phyloP scores from a whole-genome alignment of 2,329 filamentous ascomycete species.

The Paecilomyces variotii region DNA sequence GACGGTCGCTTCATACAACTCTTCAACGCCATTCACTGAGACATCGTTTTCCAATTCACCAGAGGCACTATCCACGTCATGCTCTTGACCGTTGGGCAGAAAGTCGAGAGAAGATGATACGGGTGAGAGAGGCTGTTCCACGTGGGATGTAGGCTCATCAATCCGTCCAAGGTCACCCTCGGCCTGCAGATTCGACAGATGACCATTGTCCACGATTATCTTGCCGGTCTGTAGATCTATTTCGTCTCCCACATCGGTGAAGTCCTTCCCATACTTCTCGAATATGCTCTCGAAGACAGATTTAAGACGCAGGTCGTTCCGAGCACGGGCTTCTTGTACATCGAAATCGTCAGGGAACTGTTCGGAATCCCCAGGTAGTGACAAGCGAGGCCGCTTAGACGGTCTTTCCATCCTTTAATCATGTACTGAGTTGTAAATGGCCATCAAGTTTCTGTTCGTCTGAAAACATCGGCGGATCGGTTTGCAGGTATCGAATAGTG shows the following conservation, averaged over 20 bases:
- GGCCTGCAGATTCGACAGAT: constrained; percentile 58
- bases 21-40: not conserved
- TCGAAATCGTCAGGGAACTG: constrained; percentile 37
- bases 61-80: not conserved
- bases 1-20: not conserved
- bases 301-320: constrained; percentile 65
- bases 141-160: not conserved
- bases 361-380: constrained; percentile 15
- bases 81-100: not conserved
- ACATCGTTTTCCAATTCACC: constrained; percentile 2
- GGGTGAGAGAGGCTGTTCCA: not conserved
- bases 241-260: constrained; percentile 76
- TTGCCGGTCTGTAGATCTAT: constrained; percentile 76
- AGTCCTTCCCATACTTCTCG: constrained; percentile 77
- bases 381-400: constrained; percentile 53
- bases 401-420: constrained; percentile 22
- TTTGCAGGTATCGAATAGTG: not conserved
- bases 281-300: constrained; percentile 84
- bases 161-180: constrained; percentile 43
- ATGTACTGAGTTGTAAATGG: not conserved
- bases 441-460: not conserved
- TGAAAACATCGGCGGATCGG: not conserved
- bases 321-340: constrained; percentile 54
- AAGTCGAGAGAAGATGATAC: not conserved
- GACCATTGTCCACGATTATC: constrained; percentile 86